phyloP scores from a whole-genome alignment of 1,139 yeast species.

The Suhomyces atakaporum region DNA sequence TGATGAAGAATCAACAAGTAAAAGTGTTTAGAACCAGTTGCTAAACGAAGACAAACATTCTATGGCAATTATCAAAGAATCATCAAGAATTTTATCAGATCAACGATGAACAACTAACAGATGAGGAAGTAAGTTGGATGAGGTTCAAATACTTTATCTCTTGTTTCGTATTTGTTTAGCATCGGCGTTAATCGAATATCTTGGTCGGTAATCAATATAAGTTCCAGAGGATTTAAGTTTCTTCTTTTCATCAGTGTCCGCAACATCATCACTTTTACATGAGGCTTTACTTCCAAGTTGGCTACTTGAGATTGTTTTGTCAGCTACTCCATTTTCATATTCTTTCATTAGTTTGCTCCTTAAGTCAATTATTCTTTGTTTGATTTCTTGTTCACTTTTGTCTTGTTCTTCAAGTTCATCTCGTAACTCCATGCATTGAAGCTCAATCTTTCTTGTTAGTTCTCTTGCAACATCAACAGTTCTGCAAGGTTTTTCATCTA shows the following conservation, averaged over 20 bases:
- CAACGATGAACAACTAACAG: no score
- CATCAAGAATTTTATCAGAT: no score
- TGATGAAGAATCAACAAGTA: no score
- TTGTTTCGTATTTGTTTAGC: background rate
- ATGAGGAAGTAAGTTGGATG: no score
- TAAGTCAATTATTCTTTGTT: slow-evolving; percentile 23
- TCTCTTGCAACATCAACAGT: slow-evolving; percentile 41
- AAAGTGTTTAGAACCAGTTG: no score
- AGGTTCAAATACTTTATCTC: no score
- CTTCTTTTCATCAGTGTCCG: background rate
- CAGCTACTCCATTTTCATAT: background rate
- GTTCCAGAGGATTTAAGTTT: background rate
- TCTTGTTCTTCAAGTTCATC: slow-evolving; percentile 57
- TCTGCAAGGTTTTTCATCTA: background rate
- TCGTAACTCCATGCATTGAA: slow-evolving; percentile 55
- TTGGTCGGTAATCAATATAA: background rate
- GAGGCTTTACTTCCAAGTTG: no score
- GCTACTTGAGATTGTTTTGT: background rate
- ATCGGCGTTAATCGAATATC: background rate
- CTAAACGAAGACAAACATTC: no score
- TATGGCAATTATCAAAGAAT: no score
- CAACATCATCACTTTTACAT: no score
- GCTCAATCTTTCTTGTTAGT: slow-evolving; percentile 50
- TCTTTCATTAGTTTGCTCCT: slow-evolving; percentile 10
- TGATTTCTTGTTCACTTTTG: slow-evolving; percentile 29